Evolutionary conservation across 176 grass and related monocot species (phyloP), one percentile per base, ranked within the genome.

Genomic region (Aegilops speltoides): DNA sequence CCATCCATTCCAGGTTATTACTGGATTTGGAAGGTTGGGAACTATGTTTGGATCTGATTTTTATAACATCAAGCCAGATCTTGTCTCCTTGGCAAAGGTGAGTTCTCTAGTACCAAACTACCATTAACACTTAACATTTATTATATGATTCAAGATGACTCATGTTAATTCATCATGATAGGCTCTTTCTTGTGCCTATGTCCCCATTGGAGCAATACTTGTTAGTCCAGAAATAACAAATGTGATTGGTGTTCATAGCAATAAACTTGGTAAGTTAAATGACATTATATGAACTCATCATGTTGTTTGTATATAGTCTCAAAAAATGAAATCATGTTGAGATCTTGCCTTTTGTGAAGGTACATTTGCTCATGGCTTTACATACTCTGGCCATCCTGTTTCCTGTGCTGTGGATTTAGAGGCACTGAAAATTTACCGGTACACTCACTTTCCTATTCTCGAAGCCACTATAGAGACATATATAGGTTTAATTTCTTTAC

Each of bases 341-440:
- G 36, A 1, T 37, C 36, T 7, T 37, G 6, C 36, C 36, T 37
- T 37, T 37, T 37, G 36, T 37, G 36, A 6, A 37, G 96, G 96
- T 89, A 91, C 96, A 52, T 98, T 98, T 95, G 26, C 93, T 82
- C 93, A 98, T 88, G 96, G 96, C 37, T 98, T 98, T 87, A 98
- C 96, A 36, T 95, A 95, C 74, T 98, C 93, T 0, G 93, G 96
- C 4, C 96, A 98, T 89, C 96, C 96, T 37, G 90, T 95, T 34
- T 82, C 93, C 7, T 98, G 96, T 80, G 91, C 93, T 64, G 96
- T 98, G 4, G 93, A 93, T 36, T 56, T 98, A 66, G 96, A 98
- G 91, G 88, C 96, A 26, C 67, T 98, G 71, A 95, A 92, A 79
- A 86, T 98, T 79, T 95, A 98, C 37, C 85, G 87, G 96, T 94